Evolutionary conservation across 176 grass and related monocot genomes (phyloP).

Genomic region (Avena eriantha): DNA sequence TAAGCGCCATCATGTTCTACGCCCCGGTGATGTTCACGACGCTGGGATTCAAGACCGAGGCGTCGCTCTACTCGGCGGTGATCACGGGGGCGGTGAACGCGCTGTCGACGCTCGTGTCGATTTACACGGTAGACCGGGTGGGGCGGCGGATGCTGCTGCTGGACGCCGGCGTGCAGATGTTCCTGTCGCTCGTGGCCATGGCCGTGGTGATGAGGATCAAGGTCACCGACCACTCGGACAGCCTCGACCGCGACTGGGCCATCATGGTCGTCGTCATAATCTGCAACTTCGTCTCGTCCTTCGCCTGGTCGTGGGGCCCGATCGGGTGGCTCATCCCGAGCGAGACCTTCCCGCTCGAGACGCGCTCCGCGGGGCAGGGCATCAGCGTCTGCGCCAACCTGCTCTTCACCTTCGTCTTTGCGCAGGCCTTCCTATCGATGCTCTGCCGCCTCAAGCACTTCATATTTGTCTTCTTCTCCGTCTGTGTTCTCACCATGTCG

Average conservation of each 20-base stretch:
- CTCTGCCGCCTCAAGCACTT: slow-evolving; percentile 46
- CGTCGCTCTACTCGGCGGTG: slow-evolving; percentile 75
- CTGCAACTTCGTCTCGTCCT: slow-evolving; percentile 81
- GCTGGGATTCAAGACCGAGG: slow-evolving; percentile 77
- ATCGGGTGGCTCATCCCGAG: slow-evolving; percentile 93
- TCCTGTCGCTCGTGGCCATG: slow-evolving; percentile 69
- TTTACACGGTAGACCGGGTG: slow-evolving; percentile 73
- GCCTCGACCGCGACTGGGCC: slow-evolving; percentile 54
- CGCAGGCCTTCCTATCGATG: slow-evolving; percentile 44
- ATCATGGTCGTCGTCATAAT: slow-evolving; percentile 66
- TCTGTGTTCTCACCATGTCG: neutral
- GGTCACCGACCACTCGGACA: slow-evolving; percentile 61
- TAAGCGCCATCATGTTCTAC: slow-evolving; percentile 98
- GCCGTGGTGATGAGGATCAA: slow-evolving; percentile 62
- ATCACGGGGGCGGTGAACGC: slow-evolving; percentile 87
- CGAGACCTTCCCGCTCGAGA: slow-evolving; percentile 57
- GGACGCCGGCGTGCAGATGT: slow-evolving; percentile 88
- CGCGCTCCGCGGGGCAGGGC: slow-evolving; percentile 50
- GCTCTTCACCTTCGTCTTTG: slow-evolving; percentile 47
- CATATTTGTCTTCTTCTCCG: slow-evolving; percentile 43
- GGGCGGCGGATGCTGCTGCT: slow-evolving; percentile 69
- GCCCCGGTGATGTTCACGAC: slow-evolving; percentile 83
- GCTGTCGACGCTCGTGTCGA: slow-evolving; percentile 76
- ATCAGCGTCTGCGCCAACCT: slow-evolving; percentile 39
- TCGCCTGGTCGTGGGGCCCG: slow-evolving; percentile 90